Evolutionary conservation across 192 early-diverging fungal genomes (phyloP).

Genomic region (Allomyces macrogynus): DNA sequence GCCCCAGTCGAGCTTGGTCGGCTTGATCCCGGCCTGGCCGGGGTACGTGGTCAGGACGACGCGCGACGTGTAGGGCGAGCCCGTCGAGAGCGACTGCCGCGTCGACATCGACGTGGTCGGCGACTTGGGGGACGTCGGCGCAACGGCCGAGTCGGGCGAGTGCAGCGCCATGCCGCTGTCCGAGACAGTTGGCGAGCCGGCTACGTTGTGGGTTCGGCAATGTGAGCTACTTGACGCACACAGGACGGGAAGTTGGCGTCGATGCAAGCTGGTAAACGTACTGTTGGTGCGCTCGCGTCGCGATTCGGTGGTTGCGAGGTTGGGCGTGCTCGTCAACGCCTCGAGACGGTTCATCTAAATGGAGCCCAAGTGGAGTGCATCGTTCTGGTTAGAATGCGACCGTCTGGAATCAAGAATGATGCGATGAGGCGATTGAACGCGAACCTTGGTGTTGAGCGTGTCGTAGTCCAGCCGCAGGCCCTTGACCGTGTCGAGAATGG

Average conservation of each 20-base stretch:
- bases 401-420: not conserved
- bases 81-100: not conserved
- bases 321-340: not conserved
- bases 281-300: not conserved
- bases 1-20: conserved; percentile 58
- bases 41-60: conserved; percentile 52
- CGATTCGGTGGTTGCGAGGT: not conserved
- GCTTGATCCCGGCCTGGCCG: conserved; percentile 44
- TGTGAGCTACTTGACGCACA: not conserved
- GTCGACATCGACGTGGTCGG: not conserved
- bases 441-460: not conserved
- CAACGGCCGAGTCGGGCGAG: not conserved
- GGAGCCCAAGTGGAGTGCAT: not conserved
- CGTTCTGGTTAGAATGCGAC: not conserved
- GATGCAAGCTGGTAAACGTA: no score
- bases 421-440: not conserved
- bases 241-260: not conserved
- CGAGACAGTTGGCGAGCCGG: not conserved
- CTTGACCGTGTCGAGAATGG: not conserved
- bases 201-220: not conserved
- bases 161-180: conserved; percentile 1
- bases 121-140: conserved; percentile 1
- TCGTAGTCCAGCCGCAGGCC: not conserved
- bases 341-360: not conserved
- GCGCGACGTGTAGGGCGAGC: conserved; percentile 23